phyloP scores from a whole-genome alignment of 2,329 filamentous ascomycete species.

The Penicillium sp. region DNA sequence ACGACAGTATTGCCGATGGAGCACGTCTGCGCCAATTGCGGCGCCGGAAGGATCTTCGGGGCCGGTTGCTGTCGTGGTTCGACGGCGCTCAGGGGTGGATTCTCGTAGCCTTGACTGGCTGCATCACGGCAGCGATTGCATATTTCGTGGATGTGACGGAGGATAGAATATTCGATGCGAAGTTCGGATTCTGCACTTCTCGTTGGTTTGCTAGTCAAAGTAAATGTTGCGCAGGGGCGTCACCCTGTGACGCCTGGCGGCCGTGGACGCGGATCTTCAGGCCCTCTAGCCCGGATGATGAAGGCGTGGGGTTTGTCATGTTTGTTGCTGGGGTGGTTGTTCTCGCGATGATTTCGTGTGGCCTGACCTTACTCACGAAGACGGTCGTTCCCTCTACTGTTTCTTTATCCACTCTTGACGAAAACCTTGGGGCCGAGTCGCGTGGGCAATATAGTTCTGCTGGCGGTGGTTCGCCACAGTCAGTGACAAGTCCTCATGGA shows the following conservation, averaged over 20 bases:
- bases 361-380: constrained; percentile 84
- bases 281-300: constrained; percentile 47
- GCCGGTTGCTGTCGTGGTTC: constrained; percentile 72
- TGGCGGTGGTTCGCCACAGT: constrained; percentile 40
- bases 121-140: constrained; percentile 78
- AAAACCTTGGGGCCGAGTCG: constrained; percentile 65
- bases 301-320: constrained; percentile 73
- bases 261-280: constrained; percentile 66
- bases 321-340: constrained; percentile 72
- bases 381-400: constrained; percentile 89
- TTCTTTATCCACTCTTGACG: constrained; percentile 82
- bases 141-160: constrained; percentile 90
- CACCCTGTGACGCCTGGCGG: constrained; percentile 59
- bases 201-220: constrained; percentile 74
- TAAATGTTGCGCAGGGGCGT: constrained; percentile 59
- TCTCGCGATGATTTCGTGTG: constrained; percentile 70
- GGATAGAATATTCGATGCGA: constrained; percentile 81
- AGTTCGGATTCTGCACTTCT: constrained; percentile 77
- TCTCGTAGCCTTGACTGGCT: constrained; percentile 83
- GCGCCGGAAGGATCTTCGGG: constrained; percentile 77
- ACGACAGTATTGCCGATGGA: constrained; percentile 93
- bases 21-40: constrained; percentile 82
- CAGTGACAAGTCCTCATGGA: constrained; percentile 42
- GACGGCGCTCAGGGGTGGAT: constrained; percentile 95
- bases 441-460: background rate